Evolutionary conservation across 1,139 yeast species (phyloP).

Genomic region (Debaryomyces sp.): DNA sequence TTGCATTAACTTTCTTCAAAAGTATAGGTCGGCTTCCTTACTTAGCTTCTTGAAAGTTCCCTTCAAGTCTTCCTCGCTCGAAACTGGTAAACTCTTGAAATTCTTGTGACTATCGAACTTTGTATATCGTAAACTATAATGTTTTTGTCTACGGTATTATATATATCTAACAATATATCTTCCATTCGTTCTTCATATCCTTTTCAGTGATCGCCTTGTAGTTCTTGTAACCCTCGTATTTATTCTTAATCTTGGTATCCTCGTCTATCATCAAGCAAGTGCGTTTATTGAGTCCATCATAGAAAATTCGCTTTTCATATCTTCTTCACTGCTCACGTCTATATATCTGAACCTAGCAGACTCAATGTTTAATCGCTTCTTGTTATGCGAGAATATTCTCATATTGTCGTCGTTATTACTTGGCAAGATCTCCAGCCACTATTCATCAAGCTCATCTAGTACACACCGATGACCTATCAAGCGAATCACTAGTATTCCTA

Average conservation of each 20-base stretch:
- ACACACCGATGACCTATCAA: neutral
- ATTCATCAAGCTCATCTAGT: neutral
- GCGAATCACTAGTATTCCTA: neutral
- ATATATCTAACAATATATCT: neutral
- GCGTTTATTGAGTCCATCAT: neutral
- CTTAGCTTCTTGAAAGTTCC: too few species aligned
- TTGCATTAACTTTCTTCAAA: too few species aligned
- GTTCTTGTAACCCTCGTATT: neutral
- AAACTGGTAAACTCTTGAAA: too few species aligned
- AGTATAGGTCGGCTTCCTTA: too few species aligned
- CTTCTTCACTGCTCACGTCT: neutral
- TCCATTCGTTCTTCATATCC: neutral
- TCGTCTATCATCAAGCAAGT: neutral
- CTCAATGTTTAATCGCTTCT: neutral
- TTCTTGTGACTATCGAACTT: neutral
- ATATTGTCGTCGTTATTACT: neutral
- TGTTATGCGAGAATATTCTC: neutral
- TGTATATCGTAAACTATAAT: neutral
- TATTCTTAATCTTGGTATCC: neutral
- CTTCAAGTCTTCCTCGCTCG: too few species aligned
- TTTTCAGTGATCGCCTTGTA: neutral
- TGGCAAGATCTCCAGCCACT: neutral
- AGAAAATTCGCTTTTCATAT: neutral
- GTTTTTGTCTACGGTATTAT: neutral
- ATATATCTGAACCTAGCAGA: neutral